These are phyloP conservation scores for Ophiocordyceps unilateralis DNA, from an alignment of 2,329 filamentous ascomycete genomes.

Conservation along the genomic window DNA sequence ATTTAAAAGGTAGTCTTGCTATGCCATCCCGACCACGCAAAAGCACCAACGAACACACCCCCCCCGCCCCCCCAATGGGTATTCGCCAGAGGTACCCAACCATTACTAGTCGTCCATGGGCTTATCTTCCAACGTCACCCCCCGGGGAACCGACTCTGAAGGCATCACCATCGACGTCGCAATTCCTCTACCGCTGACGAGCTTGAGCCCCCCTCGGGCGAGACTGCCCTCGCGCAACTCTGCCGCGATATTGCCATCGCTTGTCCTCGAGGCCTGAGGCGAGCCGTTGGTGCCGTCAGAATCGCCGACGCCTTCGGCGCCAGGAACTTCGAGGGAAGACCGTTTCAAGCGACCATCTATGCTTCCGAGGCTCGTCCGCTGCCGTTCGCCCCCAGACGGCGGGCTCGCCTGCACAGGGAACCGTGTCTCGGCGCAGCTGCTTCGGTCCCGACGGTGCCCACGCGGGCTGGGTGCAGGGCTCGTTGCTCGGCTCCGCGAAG, in stretches of 20 bases:
- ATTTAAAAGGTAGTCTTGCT: neutral
- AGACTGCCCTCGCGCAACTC: conserved; percentile 47
- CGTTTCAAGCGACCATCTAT: conserved; percentile 33
- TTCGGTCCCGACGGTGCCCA: conserved; percentile 64
- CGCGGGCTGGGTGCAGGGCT: conserved; percentile 50
- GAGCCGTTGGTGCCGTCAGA: conserved; percentile 25
- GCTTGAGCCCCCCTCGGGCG: conserved; percentile 23
- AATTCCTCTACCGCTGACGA: conserved; percentile 33
- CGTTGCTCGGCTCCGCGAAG: conserved; percentile 52
- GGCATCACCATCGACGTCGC: conserved; percentile 11
- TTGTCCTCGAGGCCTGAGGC: conserved; percentile 7
- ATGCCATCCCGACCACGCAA: too few relatives aligned
- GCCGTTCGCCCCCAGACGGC: conserved; percentile 31
- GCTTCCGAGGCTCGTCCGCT: conserved; percentile 32
- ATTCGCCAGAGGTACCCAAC: neutral
- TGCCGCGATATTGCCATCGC: conserved; percentile 7
- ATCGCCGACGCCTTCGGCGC: conserved; percentile 26
- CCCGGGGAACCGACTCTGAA: conserved; percentile 14
- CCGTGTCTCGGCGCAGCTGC: conserved; percentile 56
- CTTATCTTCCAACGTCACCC: conserved; percentile 33
- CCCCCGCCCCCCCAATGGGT: too few relatives aligned
- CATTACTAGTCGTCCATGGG: conserved; percentile 30
- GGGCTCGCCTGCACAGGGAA: conserved; percentile 68
- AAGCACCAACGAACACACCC: too few relatives aligned
- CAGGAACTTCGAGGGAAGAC: conserved; percentile 69